A percentile compares a stretch with the other conserved stretches of the same genome.
Evolutionary conservation across 345 rosid species (phyloP).

Genomic region (Citrus medica): DNA sequence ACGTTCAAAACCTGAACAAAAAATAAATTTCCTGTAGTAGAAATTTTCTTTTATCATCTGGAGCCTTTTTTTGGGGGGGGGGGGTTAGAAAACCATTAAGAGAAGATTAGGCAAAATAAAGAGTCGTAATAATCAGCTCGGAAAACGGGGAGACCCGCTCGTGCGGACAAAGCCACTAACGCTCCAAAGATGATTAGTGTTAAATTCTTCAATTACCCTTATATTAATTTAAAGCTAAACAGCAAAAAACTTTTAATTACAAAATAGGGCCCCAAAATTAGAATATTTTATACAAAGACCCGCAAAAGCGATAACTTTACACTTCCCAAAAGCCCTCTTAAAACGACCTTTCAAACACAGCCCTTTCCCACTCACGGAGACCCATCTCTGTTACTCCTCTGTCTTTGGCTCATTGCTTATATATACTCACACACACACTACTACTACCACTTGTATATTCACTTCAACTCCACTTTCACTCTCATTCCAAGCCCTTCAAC

Average conservation of each 20-base stretch:
- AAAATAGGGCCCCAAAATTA: conserved; percentile 11
- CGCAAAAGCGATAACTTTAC: not conserved
- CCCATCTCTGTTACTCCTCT: not conserved
- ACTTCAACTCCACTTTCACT: conserved; percentile 28
- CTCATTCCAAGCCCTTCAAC: not conserved
- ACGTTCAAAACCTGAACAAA: no score
- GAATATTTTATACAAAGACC: conserved; percentile 19
- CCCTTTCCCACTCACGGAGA: conserved; percentile 16
- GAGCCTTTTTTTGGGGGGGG: no score
- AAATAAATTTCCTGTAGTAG: no score
- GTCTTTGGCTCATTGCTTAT: conserved; percentile 2
- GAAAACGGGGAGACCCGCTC: conserved; percentile 63
- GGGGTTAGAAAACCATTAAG: not conserved
- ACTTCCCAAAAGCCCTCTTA: not conserved
- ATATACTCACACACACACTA: conserved; percentile 10
- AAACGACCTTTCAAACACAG: not conserved
- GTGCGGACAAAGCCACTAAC: conserved; percentile 56
- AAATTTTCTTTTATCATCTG: no score
- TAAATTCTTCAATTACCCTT: conserved; percentile 3
- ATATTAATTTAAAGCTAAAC: conserved; percentile 14
- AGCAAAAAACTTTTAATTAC: conserved; percentile 21
- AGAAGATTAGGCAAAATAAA: conserved; percentile 17
- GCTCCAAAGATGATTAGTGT: conserved; percentile 22
- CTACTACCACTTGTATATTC: conserved; percentile 5
- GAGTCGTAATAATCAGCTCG: conserved; percentile 36